Percentiles rank a stretch among this genome's conserved stretches.
phyloP scores from a whole-genome alignment of 495 filamentous ascomycete genomes.

The Tuber brumale region DNA sequence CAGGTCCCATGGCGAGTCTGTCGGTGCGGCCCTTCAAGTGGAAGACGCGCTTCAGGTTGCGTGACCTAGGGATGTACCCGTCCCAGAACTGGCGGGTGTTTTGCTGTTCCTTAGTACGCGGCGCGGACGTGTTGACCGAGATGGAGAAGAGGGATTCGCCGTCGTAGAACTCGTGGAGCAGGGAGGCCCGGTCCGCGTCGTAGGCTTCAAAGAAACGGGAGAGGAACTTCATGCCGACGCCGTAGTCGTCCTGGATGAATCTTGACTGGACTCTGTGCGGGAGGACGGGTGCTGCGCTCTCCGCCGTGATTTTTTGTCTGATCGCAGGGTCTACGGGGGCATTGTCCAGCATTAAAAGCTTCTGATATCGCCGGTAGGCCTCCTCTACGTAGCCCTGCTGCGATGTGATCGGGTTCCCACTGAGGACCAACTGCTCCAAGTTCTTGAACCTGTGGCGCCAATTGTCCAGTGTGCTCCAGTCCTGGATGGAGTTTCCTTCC shows the following conservation, averaged over 20 bases:
- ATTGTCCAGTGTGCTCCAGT: conserved; percentile 46
- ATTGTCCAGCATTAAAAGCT: conserved; percentile 55
- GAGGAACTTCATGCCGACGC: conserved; percentile 51
- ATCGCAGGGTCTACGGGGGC: conserved; percentile 26
- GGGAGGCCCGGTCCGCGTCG: conserved; percentile 60
- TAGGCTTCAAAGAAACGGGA: conserved; percentile 61
- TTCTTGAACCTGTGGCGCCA: conserved; percentile 74
- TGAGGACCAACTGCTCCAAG: conserved; percentile 70
- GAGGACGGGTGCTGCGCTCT: conserved; percentile 51
- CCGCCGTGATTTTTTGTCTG: conserved; percentile 6
- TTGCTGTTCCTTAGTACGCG: conserved; percentile 47
- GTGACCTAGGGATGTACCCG: conserved; percentile 67
- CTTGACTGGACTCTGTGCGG: conserved; percentile 54
- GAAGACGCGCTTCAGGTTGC: conserved; percentile 68
- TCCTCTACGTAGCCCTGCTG: conserved; percentile 57
- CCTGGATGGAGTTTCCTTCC: conserved; percentile 38
- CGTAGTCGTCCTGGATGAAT: conserved; percentile 66
- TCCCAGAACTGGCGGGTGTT: conserved; percentile 54
- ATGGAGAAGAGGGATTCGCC: conserved; percentile 69
- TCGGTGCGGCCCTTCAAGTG: conserved; percentile 54
- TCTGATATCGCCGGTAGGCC: conserved; percentile 75
- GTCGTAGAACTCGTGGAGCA: conserved; percentile 69
- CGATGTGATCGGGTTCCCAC: conserved; percentile 65
- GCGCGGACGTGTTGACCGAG: conserved; percentile 60
- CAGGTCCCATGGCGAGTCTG: conserved; percentile 58